A percentile compares a stretch with the other conserved stretches of the same genome.
phyloP scores from a whole-genome alignment of 257 asterid genomes.

The Solanum raphanifolium region DNA sequence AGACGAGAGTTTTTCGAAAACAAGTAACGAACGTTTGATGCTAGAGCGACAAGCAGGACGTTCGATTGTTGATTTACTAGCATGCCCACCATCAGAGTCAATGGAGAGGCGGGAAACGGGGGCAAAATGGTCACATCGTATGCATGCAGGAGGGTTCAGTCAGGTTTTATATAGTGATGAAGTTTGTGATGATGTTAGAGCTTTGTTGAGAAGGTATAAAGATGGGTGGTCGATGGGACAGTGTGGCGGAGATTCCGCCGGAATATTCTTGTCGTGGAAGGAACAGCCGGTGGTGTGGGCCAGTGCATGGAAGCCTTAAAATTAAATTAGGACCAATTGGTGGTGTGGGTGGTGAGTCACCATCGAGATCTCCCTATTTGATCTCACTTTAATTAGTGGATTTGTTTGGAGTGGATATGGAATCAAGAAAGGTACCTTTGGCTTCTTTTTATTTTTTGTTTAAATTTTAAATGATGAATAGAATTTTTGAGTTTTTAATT shows the following conservation, averaged over 20 bases:
- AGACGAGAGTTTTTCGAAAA: conserved; percentile 60
- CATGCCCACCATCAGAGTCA: conserved; percentile 53
- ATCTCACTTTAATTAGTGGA: conserved; percentile 26
- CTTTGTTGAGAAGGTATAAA: conserved; percentile 77
- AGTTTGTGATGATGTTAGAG: conserved; percentile 84
- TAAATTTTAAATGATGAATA: neutral
- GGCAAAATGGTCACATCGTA: conserved; percentile 62
- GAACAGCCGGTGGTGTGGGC: conserved; percentile 99
- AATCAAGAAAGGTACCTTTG: conserved; percentile 15
- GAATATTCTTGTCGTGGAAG: conserved; percentile 93
- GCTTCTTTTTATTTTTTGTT: neutral
- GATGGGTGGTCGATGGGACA: conserved; percentile 94
- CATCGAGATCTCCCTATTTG: conserved; percentile 1
- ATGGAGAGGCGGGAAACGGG: conserved; percentile 84
- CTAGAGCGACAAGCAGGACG: conserved; percentile 81
- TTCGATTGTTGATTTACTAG: conserved; percentile 78
- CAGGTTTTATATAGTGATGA: conserved; percentile 57
- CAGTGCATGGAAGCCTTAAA: conserved; percentile 87
- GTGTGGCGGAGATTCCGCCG: conserved; percentile 45
- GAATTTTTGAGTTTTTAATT: neutral
- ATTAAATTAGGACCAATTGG: conserved; percentile 7
- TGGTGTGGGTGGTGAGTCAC: conserved; percentile 1
- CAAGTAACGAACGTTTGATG: conserved; percentile 87
- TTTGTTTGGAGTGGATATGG: conserved; percentile 18
- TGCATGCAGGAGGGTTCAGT: conserved; percentile 56